Evolutionary conservation across 257 asterid species (phyloP).

Genomic region (Fraxinus americana): DNA sequence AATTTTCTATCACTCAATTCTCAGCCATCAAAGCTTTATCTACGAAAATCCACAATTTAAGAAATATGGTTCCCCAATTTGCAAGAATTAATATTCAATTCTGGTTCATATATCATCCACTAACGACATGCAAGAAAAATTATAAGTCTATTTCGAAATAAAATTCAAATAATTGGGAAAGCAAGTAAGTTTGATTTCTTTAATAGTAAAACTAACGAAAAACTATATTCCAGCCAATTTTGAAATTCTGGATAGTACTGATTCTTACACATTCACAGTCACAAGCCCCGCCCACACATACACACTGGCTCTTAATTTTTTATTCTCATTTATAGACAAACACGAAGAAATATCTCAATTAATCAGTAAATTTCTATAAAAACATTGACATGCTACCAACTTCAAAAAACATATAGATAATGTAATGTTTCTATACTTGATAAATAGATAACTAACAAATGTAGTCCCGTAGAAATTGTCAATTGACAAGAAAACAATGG

Average conservation of each 20-base stretch:
- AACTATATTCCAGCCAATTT: not conserved
- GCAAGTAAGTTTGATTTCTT: not conserved
- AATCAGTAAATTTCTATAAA: not conserved
- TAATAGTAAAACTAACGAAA: not conserved
- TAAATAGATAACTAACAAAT: not conserved
- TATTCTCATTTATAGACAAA: too few relatives aligned
- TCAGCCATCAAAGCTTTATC: not conserved
- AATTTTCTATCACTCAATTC: too few relatives aligned
- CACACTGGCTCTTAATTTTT: too few relatives aligned
- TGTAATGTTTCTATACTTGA: too few relatives aligned
- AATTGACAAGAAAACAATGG: not conserved
- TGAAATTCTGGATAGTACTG: not conserved
- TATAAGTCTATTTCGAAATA: not conserved
- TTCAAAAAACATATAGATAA: too few relatives aligned
- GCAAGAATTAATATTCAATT: not conserved
- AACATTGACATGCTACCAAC: not conserved
- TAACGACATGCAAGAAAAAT: not conserved
- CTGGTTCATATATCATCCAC: not conserved
- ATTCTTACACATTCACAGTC: not conserved
- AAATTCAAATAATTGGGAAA: not conserved
- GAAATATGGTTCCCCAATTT: not conserved
- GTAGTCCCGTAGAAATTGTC: not conserved
- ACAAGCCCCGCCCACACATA: too few relatives aligned
- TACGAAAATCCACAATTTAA: not conserved
- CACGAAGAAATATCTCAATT: too few relatives aligned